Conservation (phyloP, 116 monocot species). For the Dioscorea cayenensis region DNA sequence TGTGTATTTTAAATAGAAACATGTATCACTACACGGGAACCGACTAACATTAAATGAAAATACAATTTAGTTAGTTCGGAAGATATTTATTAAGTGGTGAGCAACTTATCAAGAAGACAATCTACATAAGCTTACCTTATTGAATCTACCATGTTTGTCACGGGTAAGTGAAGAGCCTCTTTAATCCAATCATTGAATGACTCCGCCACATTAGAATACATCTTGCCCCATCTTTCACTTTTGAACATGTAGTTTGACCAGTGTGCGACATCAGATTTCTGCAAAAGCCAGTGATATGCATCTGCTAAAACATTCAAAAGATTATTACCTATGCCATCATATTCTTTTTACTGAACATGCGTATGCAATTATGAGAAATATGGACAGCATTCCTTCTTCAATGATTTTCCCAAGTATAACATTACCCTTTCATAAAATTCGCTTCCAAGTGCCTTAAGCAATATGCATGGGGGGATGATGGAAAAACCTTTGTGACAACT, state of each 20-base stretch:
- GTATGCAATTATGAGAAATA: neutral
- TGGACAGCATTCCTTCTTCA: neutral
- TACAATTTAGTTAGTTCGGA: no score
- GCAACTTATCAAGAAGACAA: no score
- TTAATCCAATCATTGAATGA: neutral
- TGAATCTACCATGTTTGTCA: no score
- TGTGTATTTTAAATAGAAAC: no score
- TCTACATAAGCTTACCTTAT: no score
- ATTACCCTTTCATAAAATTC: neutral
- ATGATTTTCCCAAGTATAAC: neutral
- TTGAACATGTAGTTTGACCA: neutral
- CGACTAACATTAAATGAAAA: no score
- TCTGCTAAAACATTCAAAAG: neutral
- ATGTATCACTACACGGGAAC: no score
- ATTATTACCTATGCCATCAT: neutral
- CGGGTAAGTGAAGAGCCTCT: no score
- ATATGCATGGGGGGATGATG: neutral
- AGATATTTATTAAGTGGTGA: no score
- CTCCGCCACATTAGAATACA: neutral
- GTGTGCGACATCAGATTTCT: neutral
- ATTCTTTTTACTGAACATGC: neutral
- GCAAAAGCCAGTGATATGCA: neutral
- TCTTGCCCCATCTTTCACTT: neutral
- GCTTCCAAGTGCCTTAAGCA: neutral
- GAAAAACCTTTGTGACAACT: neutral